These are phyloP conservation scores for Pestalotiopsis sp. DNA, from an alignment of 2,329 filamentous ascomycete genomes.

Conservation along the genomic window DNA sequence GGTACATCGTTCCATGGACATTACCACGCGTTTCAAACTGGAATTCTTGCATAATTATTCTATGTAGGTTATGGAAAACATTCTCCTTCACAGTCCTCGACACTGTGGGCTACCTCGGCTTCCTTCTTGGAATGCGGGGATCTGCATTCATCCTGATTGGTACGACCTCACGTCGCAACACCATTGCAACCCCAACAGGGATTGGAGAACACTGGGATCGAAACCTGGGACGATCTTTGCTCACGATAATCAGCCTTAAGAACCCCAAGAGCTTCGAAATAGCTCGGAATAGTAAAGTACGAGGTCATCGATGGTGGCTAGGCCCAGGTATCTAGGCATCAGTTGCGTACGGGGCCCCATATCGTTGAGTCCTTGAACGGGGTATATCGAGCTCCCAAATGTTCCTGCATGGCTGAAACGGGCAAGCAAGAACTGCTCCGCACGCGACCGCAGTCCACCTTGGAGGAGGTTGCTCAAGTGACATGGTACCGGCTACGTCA, in stretches of 20 bases:
- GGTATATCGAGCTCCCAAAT: background rate
- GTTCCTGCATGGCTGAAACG: background rate
- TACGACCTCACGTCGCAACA: background rate
- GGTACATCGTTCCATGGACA: background rate
- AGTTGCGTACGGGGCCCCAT: background rate
- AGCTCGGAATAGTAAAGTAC: background rate
- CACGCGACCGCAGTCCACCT: background rate
- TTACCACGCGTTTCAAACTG: too few relatives aligned
- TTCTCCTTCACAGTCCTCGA: background rate
- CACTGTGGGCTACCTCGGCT: background rate
- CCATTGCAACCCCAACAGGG: background rate
- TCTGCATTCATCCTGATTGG: background rate
- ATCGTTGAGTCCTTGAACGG: background rate
- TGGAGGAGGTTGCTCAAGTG: background rate
- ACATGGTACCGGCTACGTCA: background rate
- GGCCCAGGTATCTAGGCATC: background rate
- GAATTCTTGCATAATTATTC: background rate
- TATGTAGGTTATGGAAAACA: background rate
- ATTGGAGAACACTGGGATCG: background rate
- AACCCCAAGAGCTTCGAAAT: background rate
- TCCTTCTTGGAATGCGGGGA: background rate
- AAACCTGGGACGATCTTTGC: background rate
- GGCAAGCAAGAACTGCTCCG: background rate
- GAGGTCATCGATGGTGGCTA: background rate
- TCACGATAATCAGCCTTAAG: background rate